Percentiles rank a stretch among this genome's conserved stretches.
Conservation (phyloP, 169 alveolate species). For the Toxoplasma gondii region DNA sequence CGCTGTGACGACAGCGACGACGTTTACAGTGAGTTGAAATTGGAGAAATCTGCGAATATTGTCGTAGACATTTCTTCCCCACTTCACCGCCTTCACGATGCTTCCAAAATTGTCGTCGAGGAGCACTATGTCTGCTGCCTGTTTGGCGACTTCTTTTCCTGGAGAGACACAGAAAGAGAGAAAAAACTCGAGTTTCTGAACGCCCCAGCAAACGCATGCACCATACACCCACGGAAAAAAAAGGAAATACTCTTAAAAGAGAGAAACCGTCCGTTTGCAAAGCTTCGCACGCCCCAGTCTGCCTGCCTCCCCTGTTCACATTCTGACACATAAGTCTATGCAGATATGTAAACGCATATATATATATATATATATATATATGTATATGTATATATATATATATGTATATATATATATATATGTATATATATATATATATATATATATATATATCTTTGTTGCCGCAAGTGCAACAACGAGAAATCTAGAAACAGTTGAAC, state of each 20-base stretch:
- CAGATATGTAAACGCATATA: background rate
- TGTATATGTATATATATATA: background rate
- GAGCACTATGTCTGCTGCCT: slow-evolving; percentile 89
- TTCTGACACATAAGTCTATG: background rate
- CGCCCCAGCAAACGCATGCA: background rate
- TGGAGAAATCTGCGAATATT: slow-evolving; percentile 87
- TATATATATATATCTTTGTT: background rate
- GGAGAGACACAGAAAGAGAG: background rate
- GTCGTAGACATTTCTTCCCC: slow-evolving; percentile 90
- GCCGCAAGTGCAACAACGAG: background rate
- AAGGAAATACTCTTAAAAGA: no score
- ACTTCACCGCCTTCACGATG: slow-evolving; percentile 84
- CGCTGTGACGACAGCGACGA: slow-evolving; percentile 86
- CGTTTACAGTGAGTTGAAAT: slow-evolving; percentile 88
- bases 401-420: background rate
- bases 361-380: background rate
- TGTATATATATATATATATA: background rate
- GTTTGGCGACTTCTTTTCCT: slow-evolving; percentile 87
- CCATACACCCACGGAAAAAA: no score
- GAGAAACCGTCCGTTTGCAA: no score
- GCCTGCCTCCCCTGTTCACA: background rate
- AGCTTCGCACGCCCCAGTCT: no score
- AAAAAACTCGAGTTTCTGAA: no score
- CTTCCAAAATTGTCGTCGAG: slow-evolving; percentile 90
- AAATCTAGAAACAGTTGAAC: no score